Conservation (phyloP, 139 green algal species). For the Volvox africanus region DNA sequence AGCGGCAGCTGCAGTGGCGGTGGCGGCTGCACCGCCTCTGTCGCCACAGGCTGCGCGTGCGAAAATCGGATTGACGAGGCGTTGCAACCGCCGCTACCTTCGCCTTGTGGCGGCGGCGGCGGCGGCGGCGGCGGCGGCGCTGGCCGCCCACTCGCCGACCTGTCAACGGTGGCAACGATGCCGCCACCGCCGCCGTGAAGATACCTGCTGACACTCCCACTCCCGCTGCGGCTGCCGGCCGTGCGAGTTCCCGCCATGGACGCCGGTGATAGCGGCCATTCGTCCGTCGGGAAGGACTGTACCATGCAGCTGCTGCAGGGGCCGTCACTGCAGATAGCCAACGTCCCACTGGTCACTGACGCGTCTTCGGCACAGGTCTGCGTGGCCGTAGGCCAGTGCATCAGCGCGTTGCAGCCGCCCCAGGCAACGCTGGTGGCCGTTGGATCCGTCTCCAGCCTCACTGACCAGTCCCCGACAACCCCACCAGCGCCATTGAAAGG, state of each 20-base stretch:
- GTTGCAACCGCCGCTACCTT: neutral
- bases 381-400: neutral
- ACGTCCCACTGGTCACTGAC: neutral
- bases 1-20: neutral
- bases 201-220: neutral
- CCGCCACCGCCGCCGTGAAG: neutral
- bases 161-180: neutral
- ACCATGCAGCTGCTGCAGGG: neutral
- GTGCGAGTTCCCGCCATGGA: neutral
- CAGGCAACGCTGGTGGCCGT: neutral
- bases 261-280: neutral
- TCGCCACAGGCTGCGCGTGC: neutral
- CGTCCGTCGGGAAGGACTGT: slow-evolving; percentile 7
- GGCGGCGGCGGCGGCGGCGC: no score
- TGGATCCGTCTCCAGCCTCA: neutral
- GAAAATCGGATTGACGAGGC: neutral
- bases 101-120: no score
- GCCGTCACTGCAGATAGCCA: neutral
- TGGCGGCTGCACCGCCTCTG: neutral
- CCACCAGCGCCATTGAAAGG: neutral
- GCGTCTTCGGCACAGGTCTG: neutral
- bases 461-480: neutral
- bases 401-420: neutral
- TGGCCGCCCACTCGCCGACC: neutral
- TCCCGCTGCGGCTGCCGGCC: neutral